Evolutionary conservation across 2,329 filamentous ascomycete genomes (phyloP).

Genomic region (Cryphonectria japonica): DNA sequence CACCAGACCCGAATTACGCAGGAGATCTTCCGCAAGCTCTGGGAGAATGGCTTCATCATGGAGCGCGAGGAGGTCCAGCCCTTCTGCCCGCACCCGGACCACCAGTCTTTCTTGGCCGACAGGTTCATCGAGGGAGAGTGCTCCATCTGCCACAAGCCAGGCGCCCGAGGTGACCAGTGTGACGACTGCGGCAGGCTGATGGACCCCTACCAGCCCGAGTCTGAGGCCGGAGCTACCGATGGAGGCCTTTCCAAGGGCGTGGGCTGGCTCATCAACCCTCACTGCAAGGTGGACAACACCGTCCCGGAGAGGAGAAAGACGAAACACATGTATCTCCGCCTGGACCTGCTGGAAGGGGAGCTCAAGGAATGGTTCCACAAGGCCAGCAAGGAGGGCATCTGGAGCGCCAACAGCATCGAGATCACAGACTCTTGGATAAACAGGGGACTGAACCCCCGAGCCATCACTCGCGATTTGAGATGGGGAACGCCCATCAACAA

Average conservation of each 20-base stretch:
- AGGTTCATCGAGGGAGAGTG: slow-evolving; percentile 83
- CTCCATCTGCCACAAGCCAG: slow-evolving; percentile 72
- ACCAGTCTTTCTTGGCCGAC: slow-evolving; percentile 79
- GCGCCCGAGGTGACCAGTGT: slow-evolving; percentile 66
- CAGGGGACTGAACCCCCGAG: slow-evolving; percentile 81
- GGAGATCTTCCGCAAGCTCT: slow-evolving; percentile 84
- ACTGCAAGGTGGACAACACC: slow-evolving; percentile 88
- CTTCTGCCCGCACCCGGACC: slow-evolving; percentile 73
- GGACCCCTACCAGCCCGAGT: slow-evolving; percentile 65
- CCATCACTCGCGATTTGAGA: slow-evolving; percentile 89
- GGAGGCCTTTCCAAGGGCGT: slow-evolving; percentile 48
- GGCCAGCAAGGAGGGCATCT: slow-evolving; percentile 73
- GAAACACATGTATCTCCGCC: slow-evolving; percentile 86
- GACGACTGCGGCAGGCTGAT: slow-evolving; percentile 71
- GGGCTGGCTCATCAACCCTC: slow-evolving; percentile 63
- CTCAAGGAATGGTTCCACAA: slow-evolving; percentile 79
- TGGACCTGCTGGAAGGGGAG: slow-evolving; percentile 80
- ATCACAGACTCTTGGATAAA: slow-evolving; percentile 83
- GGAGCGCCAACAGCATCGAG: slow-evolving; percentile 74
- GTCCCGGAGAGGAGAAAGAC: slow-evolving; percentile 80
- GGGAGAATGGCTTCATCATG: slow-evolving; percentile 85
- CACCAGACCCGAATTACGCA: slow-evolving; percentile 94
- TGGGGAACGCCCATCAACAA: slow-evolving; percentile 73
- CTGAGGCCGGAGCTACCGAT: slow-evolving; percentile 38
- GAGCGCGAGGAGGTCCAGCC: slow-evolving; percentile 88